Base-by-base conservation (phyloP, 441 rosid species). In the Populus trichocarpa region DNA sequence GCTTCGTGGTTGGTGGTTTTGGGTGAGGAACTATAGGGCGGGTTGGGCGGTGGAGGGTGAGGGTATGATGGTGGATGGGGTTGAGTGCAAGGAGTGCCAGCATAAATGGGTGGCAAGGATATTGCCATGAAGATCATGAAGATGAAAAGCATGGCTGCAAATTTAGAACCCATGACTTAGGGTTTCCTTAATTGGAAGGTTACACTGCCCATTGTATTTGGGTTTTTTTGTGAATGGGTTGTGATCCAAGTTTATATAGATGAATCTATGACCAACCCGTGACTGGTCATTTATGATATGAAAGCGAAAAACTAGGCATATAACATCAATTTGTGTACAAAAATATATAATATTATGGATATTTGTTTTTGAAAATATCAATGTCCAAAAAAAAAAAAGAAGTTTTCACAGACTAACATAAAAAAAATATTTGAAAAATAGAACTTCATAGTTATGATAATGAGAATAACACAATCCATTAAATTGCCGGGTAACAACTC, bases 31-130 rank as follows among this genome's bases (percentile, higher is more conserved):
- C 64, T 83, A 77, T 80, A 10, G 86, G 82, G 38, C 71, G 82
- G 22, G 72, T 50, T 26, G 87, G 86, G 36, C 74, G 68, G 50
- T 14, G 75, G 80, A 6, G 76, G 85, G 69, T 75, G 73, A 75
- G 75, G 79, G 67, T 63, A 59, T 1, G 86, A 59, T 2, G 84
- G 92, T 50, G 96, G 91, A 30, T 68, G 90, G 26, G 90, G 91
- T 50, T 78, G 85, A 25, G 84, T 79, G 71, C 98, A 92, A 75
- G 92, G 87, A 67, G 33, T 82, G 72, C 93, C 90, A 73, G 98
- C 97, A 73, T 90, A 82, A 33, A 84, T 82, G 7, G 94, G 94
- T 10, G 93, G 95, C 79, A 93, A 66, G 36, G 93, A 86, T 35
- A 86, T 72, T 9, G 87, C 75, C 90, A 88, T 78, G 80, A 86